A percentile compares a stretch with the other conserved stretches of the same genome.
phyloP scores from a whole-genome alignment of 176 grass and related monocot genomes.

The Cocos nucifera region DNA sequence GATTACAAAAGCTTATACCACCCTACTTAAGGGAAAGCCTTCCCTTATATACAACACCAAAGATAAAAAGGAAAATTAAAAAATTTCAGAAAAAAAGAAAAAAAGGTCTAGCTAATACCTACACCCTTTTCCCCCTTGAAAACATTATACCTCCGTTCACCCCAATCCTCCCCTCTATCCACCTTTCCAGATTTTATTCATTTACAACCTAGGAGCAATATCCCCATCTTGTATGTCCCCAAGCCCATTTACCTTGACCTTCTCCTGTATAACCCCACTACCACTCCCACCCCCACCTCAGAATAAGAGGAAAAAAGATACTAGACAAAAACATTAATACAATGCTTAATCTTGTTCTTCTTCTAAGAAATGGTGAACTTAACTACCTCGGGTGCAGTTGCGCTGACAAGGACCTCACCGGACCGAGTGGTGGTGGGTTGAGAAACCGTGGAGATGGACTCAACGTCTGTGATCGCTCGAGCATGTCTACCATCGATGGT shows the following conservation, averaged over 20 bases:
- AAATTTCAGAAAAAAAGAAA: background rate
- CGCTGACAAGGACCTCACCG: constrained; percentile 18
- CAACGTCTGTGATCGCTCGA: constrained; percentile 69
- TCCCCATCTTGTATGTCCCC: too few species aligned
- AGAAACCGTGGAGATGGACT: background rate
- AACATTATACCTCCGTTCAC: too few species aligned
- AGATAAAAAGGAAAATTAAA: background rate
- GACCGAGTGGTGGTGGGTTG: constrained; percentile 7
- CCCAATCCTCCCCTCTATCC: too few species aligned
- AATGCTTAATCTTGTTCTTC: background rate
- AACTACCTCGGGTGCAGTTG: background rate
- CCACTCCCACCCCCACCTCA: background rate
- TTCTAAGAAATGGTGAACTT: background rate
- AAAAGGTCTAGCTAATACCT: background rate
- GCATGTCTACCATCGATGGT: constrained; percentile 83
- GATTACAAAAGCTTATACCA: background rate
- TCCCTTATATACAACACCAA: constrained; percentile 12
- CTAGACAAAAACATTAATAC: background rate
- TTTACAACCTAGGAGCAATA: too few species aligned
- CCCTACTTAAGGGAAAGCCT: constrained; percentile 7
- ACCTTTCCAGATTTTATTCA: too few species aligned
- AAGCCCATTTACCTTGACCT: too few species aligned
- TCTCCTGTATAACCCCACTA: too few species aligned
- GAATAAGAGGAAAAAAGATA: background rate
- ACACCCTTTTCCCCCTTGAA: background rate